These are phyloP conservation scores for Cutaneotrichosporon cyanovorans DNA, from an alignment of 1,284 basidiomycete species.

Conservation along the genomic window DNA sequence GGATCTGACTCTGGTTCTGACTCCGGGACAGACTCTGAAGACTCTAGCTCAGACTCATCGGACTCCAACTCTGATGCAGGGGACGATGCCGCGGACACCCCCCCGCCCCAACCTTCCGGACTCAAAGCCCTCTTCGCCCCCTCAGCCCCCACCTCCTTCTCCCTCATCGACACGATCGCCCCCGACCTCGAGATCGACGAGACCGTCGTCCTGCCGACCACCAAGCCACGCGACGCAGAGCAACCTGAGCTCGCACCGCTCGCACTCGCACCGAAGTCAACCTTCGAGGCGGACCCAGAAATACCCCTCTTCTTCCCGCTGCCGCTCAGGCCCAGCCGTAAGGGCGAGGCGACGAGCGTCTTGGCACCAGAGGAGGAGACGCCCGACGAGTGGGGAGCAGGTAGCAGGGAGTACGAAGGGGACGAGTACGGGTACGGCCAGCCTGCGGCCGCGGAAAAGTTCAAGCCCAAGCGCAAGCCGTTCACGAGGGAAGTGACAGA, in stretches of 20 bases:
- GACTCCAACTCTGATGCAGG: slow-evolving; percentile 5
- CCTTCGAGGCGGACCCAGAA: slow-evolving; percentile 27
- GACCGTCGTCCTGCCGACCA: slow-evolving; percentile 26
- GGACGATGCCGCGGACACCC: neutral
- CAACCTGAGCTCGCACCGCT: slow-evolving; percentile 6
- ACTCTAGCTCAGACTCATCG: slow-evolving; percentile 15
- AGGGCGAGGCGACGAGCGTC: slow-evolving; percentile 20
- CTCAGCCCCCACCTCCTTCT: neutral
- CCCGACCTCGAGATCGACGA: slow-evolving; percentile 42
- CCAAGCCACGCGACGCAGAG: slow-evolving; percentile 4
- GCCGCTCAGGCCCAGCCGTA: slow-evolving; percentile 3
- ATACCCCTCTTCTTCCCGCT: slow-evolving; percentile 41
- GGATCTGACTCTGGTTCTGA: slow-evolving; percentile 11
- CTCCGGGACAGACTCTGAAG: slow-evolving; percentile 3
- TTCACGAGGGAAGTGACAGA: slow-evolving; percentile 31
- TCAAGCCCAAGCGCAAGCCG: slow-evolving; percentile 5
- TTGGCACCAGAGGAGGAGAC: slow-evolving; percentile 13
- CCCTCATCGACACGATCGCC: slow-evolving; percentile 30
- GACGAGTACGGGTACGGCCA: neutral
- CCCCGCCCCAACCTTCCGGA: slow-evolving; percentile 4
- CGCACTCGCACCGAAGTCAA: slow-evolving; percentile 18
- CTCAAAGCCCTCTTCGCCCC: slow-evolving; percentile 34
- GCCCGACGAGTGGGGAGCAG: slow-evolving; percentile 7
- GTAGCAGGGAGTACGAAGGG: neutral
- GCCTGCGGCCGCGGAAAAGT: neutral